A percentile compares a stretch with the other conserved stretches of the same genome.
phyloP scores from a whole-genome alignment of 192 early-diverging fungal genomes.

The Backusella circina region DNA sequence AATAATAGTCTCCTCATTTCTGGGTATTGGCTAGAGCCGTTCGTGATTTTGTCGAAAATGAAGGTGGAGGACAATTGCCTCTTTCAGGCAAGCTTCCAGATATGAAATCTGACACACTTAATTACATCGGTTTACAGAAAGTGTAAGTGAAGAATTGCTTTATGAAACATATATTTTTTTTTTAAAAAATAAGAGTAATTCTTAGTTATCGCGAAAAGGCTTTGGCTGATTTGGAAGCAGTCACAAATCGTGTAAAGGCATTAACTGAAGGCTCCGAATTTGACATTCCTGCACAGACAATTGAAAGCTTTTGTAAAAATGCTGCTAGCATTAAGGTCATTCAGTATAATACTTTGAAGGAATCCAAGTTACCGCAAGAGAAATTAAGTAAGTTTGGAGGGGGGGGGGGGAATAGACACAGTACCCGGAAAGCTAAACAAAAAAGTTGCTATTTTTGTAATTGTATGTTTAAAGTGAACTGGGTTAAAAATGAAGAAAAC shows the following conservation, averaged over 20 bases:
- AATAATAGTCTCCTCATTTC: constrained; percentile 60
- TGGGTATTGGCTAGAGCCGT: constrained; percentile 85
- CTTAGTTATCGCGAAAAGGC: constrained; percentile 72
- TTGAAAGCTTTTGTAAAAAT: constrained; percentile 85
- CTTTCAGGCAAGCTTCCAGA: constrained; percentile 87
- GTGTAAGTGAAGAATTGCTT: constrained; percentile 45
- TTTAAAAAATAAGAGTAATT: constrained; percentile 34
- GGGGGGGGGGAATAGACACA: not conserved
- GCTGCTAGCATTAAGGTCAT: constrained; percentile 65
- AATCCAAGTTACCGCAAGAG: constrained; percentile 49
- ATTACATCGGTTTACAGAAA: constrained; percentile 81
- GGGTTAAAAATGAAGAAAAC: constrained; percentile 52
- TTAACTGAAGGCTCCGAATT: constrained; percentile 46
- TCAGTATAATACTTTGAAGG: constrained; percentile 53
- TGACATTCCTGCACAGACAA: constrained; percentile 56
- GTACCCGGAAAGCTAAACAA: not conserved
- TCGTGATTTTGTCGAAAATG: constrained; percentile 71
- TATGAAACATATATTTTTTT: not conserved
- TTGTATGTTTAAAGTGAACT: constrained; percentile 29
- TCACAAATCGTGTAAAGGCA: constrained; percentile 41
- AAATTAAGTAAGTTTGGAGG: constrained; percentile 43
- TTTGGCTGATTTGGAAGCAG: constrained; percentile 55
- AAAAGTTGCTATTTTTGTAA: not conserved
- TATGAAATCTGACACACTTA: constrained; percentile 95
- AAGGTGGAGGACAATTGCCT: constrained; percentile 72